phyloP scores from a whole-genome alignment of 495 filamentous ascomycete species.

The Aspergillus baeticus region DNA sequence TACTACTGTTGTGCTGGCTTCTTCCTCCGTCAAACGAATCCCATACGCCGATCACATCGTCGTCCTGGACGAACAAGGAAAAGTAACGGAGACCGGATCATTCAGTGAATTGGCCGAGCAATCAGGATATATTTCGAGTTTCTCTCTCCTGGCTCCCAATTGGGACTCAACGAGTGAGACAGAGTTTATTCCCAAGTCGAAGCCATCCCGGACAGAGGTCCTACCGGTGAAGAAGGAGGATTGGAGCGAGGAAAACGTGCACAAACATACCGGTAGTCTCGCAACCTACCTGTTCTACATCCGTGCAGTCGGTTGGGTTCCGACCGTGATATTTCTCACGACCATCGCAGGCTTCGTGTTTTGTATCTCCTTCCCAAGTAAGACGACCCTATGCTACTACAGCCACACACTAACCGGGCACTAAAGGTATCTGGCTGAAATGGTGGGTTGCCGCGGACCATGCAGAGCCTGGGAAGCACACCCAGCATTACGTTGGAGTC shows the following conservation, averaged over 20 bases:
- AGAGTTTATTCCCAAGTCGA: not conserved
- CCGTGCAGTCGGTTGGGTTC: not conserved
- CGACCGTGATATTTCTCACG: not conserved
- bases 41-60: slow-evolving; percentile 7
- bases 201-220: not conserved
- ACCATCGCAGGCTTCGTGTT: not conserved
- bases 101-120: not conserved
- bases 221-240: slow-evolving; percentile 5
- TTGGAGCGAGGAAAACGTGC: not conserved
- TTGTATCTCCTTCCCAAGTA: slow-evolving; percentile 4
- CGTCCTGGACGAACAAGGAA: not conserved
- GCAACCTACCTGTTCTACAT: not conserved
- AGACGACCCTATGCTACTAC: not conserved
- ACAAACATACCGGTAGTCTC: not conserved
- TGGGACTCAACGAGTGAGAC: not conserved
- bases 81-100: not conserved
- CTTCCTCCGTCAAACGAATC: slow-evolving; percentile 1
- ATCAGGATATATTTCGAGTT: not conserved
- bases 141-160: slow-evolving; percentile 3
- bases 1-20: slow-evolving; percentile 30
- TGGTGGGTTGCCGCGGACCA: not conserved
- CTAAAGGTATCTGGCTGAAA: slow-evolving; percentile 6
- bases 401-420: not conserved
- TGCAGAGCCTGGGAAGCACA: not conserved
- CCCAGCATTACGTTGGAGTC: not conserved